Evolutionary conservation across 2,329 filamentous ascomycete species (phyloP), one percentile per base, ranked within the genome.

Genomic region (Coleophoma crateriformis): DNA sequence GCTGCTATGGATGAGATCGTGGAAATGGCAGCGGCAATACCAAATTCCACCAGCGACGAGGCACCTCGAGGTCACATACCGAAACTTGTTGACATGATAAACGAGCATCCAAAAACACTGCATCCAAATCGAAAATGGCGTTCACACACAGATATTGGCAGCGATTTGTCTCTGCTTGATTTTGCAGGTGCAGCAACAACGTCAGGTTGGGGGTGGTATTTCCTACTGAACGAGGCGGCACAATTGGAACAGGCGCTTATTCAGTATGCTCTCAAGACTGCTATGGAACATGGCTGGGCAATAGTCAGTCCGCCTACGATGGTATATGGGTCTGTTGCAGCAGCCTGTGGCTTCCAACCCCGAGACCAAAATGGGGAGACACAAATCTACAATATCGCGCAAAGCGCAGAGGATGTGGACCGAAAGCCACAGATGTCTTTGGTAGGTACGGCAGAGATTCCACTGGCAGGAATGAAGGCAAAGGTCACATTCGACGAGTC

Each of bases 151-250:
- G 80, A 92, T 58, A 92, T 99, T 58, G 94, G 94, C 33, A 76
- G 82, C 4, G 82, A 90, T 62, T 79, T 99, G n/a, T 84, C 85
- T 33, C 77, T 99, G n/a, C 75, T 99, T 46, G 92, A 99, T 71
- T 96, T 99, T 63, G 76, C 86, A 5, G 84, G 79, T 51, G 90
- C 90, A 5, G 85, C 85, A 2, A 83, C 80, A n/a, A 85, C 89
- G 1, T 88, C 86, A 3, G 94, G 94, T 35, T 99, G 92, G 92
- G 94, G 94, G 1, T 99, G 90, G 89, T 99, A 99, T 72, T 97
- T 90, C 69, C 81, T 99, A 11, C 75, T 89, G n/a, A 89, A 92
- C 64, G 91, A 95, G 63, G 94, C 84, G 8, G 91, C 91, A 0
- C 81, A 94, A 66, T 79, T 99, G n/a, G 94, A 99, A 70, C 92